Evolutionary conservation across 441 rosid genomes (phyloP).

Genomic region (Jatropha podagrica): DNA sequence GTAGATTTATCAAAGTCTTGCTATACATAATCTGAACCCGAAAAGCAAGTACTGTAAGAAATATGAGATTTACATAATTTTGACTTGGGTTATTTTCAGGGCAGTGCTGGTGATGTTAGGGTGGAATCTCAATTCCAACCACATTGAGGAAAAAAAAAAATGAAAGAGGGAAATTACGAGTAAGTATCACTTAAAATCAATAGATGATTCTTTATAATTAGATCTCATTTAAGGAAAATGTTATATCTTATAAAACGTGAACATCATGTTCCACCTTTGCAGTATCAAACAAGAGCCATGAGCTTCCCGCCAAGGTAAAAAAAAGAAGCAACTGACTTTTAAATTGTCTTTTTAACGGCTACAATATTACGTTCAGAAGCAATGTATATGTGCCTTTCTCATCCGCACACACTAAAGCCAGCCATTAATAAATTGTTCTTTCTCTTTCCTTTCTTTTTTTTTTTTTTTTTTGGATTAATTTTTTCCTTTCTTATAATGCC

Average conservation of each 20-base stretch:
- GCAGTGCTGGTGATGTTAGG: too few relatives aligned
- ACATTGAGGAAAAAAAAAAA: too few relatives aligned
- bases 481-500: slow-evolving; percentile 3
- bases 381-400: slow-evolving; percentile 51
- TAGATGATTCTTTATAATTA: too few relatives aligned
- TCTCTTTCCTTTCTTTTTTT: not conserved
- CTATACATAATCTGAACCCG: too few relatives aligned
- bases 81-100: too few relatives aligned
- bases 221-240: too few relatives aligned
- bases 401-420: slow-evolving; percentile 17
- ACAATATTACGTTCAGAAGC: slow-evolving; percentile 24
- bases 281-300: slow-evolving; percentile 16
- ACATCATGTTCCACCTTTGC: not conserved
- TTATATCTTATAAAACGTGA: not conserved
- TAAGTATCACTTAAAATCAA: too few relatives aligned
- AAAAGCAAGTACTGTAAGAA: too few relatives aligned
- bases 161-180: too few relatives aligned
- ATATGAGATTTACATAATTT: too few relatives aligned
- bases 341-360: not conserved
- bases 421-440: slow-evolving; percentile 8
- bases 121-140: too few relatives aligned
- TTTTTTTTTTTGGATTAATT: not conserved
- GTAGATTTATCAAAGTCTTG: too few relatives aligned
- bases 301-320: slow-evolving; percentile 29
- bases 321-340: slow-evolving; percentile 22